phyloP scores from a whole-genome alignment of 176 grass and related monocot species.

The Carex cristatella region DNA sequence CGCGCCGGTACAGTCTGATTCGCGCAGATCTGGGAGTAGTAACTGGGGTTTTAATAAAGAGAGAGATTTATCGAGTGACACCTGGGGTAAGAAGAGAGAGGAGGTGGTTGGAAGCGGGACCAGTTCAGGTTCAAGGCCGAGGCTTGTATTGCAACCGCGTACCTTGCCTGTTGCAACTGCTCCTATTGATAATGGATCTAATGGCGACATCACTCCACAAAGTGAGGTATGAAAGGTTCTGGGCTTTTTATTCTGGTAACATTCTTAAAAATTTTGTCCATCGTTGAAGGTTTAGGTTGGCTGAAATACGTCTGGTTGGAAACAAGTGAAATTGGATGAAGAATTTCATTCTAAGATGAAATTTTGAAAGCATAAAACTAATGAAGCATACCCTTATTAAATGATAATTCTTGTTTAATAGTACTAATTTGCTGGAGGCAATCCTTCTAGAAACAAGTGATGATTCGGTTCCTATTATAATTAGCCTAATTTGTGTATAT shows the following conservation, averaged over 20 bases:
- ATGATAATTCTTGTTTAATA: not conserved
- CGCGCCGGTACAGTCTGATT: not conserved
- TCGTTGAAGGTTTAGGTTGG: not conserved
- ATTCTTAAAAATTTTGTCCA: not conserved
- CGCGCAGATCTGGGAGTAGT: conserved; percentile 26
- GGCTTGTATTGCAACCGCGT: conserved; percentile 21
- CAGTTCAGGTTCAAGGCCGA: conserved; percentile 9
- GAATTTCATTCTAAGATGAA: not conserved
- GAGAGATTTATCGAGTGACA: conserved; percentile 1
- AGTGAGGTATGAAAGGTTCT: conserved; percentile 5
- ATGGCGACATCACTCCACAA: conserved; percentile 2
- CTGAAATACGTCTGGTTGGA: not conserved
- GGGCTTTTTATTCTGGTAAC: not conserved
- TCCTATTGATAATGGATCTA: conserved; percentile 10
- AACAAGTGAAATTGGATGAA: not conserved
- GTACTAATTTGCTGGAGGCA: not conserved
- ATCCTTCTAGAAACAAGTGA: no score
- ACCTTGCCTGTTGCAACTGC: conserved; percentile 16
- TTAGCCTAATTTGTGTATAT: not conserved
- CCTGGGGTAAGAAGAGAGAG: conserved; percentile 25
- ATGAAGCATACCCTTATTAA: not conserved
- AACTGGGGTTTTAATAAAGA: conserved; percentile 26
- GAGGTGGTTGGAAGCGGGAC: not conserved
- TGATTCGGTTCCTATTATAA: not conserved
- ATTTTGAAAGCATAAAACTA: not conserved